Evolutionary conservation across 345 rosid genomes (phyloP).

Genomic region (Hevea brasiliensis): DNA sequence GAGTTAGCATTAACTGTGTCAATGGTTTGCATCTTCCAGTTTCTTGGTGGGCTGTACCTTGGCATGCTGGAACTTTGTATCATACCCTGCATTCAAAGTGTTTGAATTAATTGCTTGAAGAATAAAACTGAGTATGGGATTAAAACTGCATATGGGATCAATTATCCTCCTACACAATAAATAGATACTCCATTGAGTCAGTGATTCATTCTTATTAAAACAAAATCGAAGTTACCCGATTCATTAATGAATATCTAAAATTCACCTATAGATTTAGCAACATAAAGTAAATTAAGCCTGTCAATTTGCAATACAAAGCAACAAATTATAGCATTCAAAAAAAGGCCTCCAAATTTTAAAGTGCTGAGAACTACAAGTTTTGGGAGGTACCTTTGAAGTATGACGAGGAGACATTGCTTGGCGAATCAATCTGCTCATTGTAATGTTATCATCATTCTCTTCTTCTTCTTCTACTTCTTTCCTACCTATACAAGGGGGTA

Average conservation of each 20-base stretch:
- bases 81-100: slow-evolving; percentile 23
- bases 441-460: slow-evolving; percentile 46
- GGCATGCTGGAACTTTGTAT: slow-evolving; percentile 32
- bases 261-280: no score
- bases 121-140: no score
- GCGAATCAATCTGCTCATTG: slow-evolving; percentile 61
- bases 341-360: no score
- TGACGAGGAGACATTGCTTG: slow-evolving; percentile 40
- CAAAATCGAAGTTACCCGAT: no score
- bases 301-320: no score
- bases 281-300: no score
- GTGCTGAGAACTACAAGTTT: no score
- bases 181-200: no score
- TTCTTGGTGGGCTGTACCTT: slow-evolving; percentile 46
- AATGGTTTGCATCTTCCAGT: slow-evolving; percentile 23
- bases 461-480: slow-evolving; percentile 22
- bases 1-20: neutral
- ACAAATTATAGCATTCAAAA: no score
- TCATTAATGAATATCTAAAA: no score
- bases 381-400: slow-evolving; percentile 37
- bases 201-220: no score
- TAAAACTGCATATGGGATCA: neutral
- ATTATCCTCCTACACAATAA: neutral
- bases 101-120: neutral
- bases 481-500: slow-evolving; percentile 38